phyloP scores from a whole-genome alignment of 139 green algal species.

The Chlamydomonas sp. region DNA sequence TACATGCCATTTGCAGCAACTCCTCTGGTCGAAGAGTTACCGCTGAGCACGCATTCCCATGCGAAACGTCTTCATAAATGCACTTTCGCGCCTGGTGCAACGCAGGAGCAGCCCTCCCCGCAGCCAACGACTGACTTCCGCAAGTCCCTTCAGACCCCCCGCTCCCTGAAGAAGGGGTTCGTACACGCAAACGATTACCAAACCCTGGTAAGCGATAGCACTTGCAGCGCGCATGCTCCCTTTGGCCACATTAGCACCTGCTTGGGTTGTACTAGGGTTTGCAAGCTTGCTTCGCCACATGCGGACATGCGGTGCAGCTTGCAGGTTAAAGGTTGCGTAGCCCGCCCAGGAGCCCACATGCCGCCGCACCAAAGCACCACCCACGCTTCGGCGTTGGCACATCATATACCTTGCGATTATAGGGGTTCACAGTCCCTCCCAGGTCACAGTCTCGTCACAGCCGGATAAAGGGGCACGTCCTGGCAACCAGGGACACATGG shows the following conservation, averaged over 20 bases:
- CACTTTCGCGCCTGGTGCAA: too few species aligned
- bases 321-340: too few species aligned
- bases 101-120: background rate
- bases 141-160: slow-evolving; percentile 6
- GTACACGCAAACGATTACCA: slow-evolving; percentile 32
- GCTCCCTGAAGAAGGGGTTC: slow-evolving; percentile 36
- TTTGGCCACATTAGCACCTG: background rate
- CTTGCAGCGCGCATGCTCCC: too few species aligned
- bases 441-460: background rate
- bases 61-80: background rate
- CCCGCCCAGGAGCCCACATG: too few species aligned
- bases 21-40: background rate
- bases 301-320: too few species aligned
- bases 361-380: too few species aligned
- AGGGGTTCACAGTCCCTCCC: background rate
- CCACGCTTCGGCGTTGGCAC: too few species aligned
- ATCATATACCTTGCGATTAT: background rate
- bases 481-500: too few species aligned
- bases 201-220: slow-evolving; percentile 3
- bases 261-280: background rate
- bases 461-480: too few species aligned
- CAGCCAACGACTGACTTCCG: background rate
- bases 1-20: background rate
- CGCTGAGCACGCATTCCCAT: background rate
- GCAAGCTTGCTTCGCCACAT: too few species aligned